phyloP scores from a whole-genome alignment of 805 yeast species.

The Starmera dryadoides region DNA sequence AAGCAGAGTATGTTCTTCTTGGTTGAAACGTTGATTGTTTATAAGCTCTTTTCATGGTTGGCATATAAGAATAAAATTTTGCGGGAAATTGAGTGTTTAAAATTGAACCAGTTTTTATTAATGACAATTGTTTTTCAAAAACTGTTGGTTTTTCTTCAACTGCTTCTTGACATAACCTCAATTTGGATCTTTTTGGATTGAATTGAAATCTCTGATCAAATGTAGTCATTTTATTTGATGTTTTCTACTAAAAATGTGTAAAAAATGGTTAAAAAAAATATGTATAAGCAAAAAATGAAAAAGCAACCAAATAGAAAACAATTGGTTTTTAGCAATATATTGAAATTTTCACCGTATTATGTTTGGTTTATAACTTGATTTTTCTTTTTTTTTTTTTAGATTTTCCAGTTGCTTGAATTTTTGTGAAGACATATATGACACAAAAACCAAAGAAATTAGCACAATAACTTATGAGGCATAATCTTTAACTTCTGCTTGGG shows the following conservation, averaged over 20 bases:
- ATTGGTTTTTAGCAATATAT: not conserved
- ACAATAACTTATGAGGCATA: not conserved
- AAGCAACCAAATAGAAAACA: too few species aligned
- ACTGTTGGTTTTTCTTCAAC: not conserved
- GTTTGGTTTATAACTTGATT: not conserved
- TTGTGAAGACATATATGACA: not conserved
- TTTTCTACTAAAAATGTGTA: too few species aligned
- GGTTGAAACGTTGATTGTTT: too few species aligned
- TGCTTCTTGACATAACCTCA: not conserved
- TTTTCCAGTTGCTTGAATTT: too few species aligned
- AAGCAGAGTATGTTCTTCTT: too few species aligned
- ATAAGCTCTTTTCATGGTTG: too few species aligned
- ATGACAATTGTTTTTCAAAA: constrained; percentile 2
- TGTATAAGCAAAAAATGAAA: too few species aligned
- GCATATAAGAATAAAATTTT: too few species aligned
- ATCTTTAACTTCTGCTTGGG: not conserved
- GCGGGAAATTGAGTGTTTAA: too few species aligned
- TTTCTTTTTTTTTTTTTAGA: not conserved
- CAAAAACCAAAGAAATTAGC: not conserved
- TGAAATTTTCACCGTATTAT: not conserved
- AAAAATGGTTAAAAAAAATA: too few species aligned
- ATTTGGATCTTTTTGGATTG: not conserved
- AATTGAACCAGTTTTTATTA: not conserved
- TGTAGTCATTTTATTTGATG: too few species aligned
- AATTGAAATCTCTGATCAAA: too few species aligned